Conservation (phyloP, 202 grass and related monocot genomes). For the Schoenoplectus triqueter region DNA sequence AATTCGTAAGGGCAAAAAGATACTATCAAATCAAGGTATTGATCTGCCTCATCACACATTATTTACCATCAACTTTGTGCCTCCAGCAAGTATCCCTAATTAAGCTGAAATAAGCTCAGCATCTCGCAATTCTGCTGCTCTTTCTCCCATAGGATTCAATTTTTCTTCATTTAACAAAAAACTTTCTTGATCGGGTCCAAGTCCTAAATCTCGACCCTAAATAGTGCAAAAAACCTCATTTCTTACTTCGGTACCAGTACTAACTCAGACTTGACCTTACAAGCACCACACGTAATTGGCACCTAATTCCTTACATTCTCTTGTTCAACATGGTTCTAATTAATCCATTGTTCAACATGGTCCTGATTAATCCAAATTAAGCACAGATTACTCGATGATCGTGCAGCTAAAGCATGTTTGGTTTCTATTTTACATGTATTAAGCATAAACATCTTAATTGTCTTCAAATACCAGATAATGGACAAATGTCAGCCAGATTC, state of each 20-base stretch:
- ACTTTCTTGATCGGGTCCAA: neutral
- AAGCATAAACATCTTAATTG: neutral
- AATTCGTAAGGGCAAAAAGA: slow-evolving; percentile 54
- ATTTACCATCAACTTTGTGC: slow-evolving; percentile 2
- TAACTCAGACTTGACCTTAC: too few relatives aligned
- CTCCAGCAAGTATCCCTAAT: neutral
- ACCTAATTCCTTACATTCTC: neutral
- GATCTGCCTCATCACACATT: neutral
- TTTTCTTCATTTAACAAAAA: neutral
- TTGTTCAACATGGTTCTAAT: neutral
- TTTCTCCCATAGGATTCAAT: neutral
- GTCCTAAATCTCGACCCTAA: too few relatives aligned
- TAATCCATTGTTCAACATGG: too few relatives aligned
- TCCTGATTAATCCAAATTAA: neutral
- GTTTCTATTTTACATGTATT: slow-evolving; percentile 22
- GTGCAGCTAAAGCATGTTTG: neutral
- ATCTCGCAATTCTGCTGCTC: neutral
- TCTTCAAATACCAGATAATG: slow-evolving; percentile 48
- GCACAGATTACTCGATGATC: neutral
- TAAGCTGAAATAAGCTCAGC: neutral
- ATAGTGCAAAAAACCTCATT: too few relatives aligned
- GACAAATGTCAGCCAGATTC: slow-evolving; percentile 58
- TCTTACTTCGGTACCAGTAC: too few relatives aligned
- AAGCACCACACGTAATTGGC: too few relatives aligned
- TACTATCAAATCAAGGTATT: slow-evolving; percentile 68